These are phyloP conservation scores for Clohesyomyces aquaticus DNA, from an alignment of 495 filamentous ascomycete genomes.

Conservation along the genomic window DNA sequence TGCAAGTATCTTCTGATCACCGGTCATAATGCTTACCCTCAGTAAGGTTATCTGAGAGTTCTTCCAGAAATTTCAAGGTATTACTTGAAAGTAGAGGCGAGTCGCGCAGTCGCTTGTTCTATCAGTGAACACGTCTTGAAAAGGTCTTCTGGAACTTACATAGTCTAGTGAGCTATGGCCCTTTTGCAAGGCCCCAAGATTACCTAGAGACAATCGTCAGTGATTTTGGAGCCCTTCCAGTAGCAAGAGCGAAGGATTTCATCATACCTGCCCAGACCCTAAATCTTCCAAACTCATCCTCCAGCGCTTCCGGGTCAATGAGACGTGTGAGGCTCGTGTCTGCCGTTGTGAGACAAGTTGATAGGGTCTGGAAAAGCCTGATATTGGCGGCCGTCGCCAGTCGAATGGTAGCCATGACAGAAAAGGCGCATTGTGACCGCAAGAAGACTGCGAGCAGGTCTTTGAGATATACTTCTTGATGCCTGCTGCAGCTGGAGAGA, in stretches of 20 bases:
- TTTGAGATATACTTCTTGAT: slow-evolving; percentile 12
- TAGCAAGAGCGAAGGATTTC: not conserved
- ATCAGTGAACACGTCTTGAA: not conserved
- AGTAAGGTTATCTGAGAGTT: slow-evolving; percentile 30
- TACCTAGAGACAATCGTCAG: slow-evolving; percentile 9
- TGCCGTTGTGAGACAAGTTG: not conserved
- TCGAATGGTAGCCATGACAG: slow-evolving; percentile 32
- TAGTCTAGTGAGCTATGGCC: slow-evolving; percentile 40
- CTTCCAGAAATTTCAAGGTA: slow-evolving; percentile 32
- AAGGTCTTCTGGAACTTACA: not conserved
- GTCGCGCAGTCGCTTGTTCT: slow-evolving; percentile 29
- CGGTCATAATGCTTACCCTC: slow-evolving; percentile 19
- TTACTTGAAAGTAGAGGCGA: slow-evolving; percentile 38
- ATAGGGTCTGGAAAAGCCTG: slow-evolving; percentile 28
- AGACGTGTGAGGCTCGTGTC: not conserved
- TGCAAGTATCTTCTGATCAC: not conserved
- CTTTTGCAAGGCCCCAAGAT: slow-evolving; percentile 39
- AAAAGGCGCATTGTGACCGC: slow-evolving; percentile 10
- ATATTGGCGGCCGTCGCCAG: slow-evolving; percentile 30
- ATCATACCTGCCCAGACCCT: slow-evolving; percentile 31
- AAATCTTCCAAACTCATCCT: slow-evolving; percentile 39
- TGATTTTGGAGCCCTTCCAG: not conserved
- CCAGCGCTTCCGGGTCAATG: slow-evolving; percentile 26
- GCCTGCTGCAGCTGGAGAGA: slow-evolving; percentile 4
- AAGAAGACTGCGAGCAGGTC: not conserved